Percentiles rank a stretch among this genome's conserved stretches.
phyloP scores from a whole-genome alignment of 768 basidiomycete species.

The Pulveroboletus sp. region DNA sequence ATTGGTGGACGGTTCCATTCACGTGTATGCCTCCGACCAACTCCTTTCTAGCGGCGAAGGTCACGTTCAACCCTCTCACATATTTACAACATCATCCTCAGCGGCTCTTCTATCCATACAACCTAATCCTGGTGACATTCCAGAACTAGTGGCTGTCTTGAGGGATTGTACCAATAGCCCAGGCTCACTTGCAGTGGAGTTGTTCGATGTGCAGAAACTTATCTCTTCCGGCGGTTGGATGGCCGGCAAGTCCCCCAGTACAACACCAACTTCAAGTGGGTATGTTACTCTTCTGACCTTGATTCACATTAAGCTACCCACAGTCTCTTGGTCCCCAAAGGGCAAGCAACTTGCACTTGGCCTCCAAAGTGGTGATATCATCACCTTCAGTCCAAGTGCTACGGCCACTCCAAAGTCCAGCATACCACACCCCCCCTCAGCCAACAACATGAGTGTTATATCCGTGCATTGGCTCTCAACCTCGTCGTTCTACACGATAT shows the following conservation, averaged over 20 bases:
- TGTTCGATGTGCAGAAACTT: constrained; percentile 55
- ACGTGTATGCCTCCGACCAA: constrained; percentile 52
- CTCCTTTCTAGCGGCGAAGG: constrained; percentile 45
- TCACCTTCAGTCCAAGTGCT: constrained; percentile 58
- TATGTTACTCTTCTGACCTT: constrained; percentile 4
- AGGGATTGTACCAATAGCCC: constrained; percentile 32
- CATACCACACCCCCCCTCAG: constrained; percentile 51
- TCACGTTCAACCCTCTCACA: constrained; percentile 44
- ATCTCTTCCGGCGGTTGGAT: constrained; percentile 48
- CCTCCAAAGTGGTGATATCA: constrained; percentile 61
- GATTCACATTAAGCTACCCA: constrained; percentile 7
- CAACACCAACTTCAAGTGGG: constrained; percentile 57
- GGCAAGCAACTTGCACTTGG: constrained; percentile 82
- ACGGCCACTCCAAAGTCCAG: constrained; percentile 52
- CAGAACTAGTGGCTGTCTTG: constrained; percentile 57
- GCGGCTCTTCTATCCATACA: constrained; percentile 49
- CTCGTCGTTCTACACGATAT: constrained; percentile 63
- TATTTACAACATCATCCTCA: constrained; percentile 40
- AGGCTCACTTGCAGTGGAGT: constrained; percentile 46
- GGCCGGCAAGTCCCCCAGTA: constrained; percentile 43
- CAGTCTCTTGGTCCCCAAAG: constrained; percentile 83
- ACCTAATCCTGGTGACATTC: constrained; percentile 59
- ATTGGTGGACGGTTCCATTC: constrained; percentile 52
- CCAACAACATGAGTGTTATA: constrained; percentile 41
- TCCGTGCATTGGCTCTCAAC: constrained; percentile 66